phyloP scores from a whole-genome alignment of 768 basidiomycete species.

The Suillus plorans region DNA sequence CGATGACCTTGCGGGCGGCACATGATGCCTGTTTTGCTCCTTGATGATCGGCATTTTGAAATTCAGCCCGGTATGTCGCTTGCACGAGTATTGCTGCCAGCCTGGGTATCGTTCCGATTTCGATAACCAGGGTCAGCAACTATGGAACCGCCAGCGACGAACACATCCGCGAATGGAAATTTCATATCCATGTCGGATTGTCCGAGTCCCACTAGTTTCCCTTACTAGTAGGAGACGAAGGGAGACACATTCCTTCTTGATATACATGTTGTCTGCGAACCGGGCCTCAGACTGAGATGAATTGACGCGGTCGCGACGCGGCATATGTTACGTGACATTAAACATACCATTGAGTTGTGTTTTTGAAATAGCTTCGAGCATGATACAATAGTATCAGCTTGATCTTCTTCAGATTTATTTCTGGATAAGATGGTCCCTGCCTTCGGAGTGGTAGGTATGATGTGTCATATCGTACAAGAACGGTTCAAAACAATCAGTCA shows the following conservation, averaged over 20 bases:
- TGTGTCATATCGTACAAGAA: neutral
- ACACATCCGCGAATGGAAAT: neutral
- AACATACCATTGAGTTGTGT: neutral
- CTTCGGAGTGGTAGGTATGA: neutral
- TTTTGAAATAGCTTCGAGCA: neutral
- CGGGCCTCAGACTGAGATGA: neutral
- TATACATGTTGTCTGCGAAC: neutral
- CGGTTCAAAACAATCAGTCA: neutral
- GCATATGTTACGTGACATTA: neutral
- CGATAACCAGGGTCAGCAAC: neutral
- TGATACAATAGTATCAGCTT: neutral
- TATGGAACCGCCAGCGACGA: neutral
- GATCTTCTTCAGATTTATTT: neutral
- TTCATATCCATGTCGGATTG: neutral
- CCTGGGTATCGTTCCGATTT: neutral
- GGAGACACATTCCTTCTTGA: neutral
- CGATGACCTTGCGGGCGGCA: neutral
- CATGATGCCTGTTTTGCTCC: neutral
- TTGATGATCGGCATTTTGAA: neutral
- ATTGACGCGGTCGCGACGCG: neutral
- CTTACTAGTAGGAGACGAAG: neutral
- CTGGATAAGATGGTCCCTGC: neutral
- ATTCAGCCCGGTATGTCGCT: neutral
- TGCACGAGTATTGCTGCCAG: neutral
- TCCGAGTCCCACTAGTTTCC: neutral